A percentile compares a stretch with the other conserved stretches of the same genome.
phyloP scores from a whole-genome alignment of 345 rosid species.

The Melaleuca alternifolia region DNA sequence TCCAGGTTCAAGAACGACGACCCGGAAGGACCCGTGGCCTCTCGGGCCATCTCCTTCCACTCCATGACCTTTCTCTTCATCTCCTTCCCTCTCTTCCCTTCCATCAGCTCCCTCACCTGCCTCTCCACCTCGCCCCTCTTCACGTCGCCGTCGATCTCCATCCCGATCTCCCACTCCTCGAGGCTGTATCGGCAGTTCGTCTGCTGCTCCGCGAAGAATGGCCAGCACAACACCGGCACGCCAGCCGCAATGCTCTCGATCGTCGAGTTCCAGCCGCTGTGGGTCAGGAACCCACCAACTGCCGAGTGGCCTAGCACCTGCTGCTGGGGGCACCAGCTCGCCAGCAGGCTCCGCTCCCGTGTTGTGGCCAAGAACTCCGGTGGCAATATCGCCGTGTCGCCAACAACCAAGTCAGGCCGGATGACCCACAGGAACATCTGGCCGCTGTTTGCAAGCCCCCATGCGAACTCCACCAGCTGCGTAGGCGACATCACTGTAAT shows the following conservation, averaged over 20 bases:
- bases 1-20: slow-evolving; percentile 23
- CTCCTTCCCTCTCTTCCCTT: slow-evolving; percentile 35
- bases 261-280: slow-evolving; percentile 56
- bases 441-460: slow-evolving; percentile 52
- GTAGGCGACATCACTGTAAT: slow-evolving; percentile 28
- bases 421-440: slow-evolving; percentile 45
- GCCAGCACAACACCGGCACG: slow-evolving; percentile 53
- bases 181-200: slow-evolving; percentile 33
- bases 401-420: slow-evolving; percentile 40
- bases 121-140: slow-evolving; percentile 34
- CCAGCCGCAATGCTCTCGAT: slow-evolving; percentile 31
- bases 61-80: slow-evolving; percentile 37
- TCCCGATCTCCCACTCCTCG: slow-evolving; percentile 43
- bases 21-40: slow-evolving; percentile 11
- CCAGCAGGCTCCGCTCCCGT: slow-evolving; percentile 21
- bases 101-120: slow-evolving; percentile 39
- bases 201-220: slow-evolving; percentile 52
- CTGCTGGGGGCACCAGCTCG: slow-evolving; percentile 53
- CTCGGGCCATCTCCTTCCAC: slow-evolving; percentile 26
- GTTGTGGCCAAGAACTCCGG: slow-evolving; percentile 24
- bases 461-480: slow-evolving; percentile 44
- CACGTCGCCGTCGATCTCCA: slow-evolving; percentile 43
- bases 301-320: slow-evolving; percentile 38
- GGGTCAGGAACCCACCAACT: slow-evolving; percentile 43
- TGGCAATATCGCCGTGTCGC: slow-evolving; percentile 29